Percentiles rank a stretch among this genome's conserved stretches.
Evolutionary conservation across 495 filamentous ascomycete genomes (phyloP).

Genomic region (Aspergillus steynii): DNA sequence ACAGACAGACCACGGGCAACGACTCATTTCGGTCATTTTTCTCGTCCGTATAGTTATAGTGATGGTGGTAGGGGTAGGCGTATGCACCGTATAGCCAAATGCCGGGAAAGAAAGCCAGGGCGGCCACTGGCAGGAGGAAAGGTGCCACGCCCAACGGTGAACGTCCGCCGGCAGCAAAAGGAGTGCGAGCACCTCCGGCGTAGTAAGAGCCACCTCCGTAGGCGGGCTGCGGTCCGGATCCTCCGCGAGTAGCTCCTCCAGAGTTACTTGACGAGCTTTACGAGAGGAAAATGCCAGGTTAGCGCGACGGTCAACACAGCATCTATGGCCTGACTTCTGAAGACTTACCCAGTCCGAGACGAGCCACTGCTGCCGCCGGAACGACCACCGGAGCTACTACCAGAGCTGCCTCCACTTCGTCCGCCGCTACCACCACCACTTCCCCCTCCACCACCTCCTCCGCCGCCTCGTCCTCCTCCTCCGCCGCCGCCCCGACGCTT

Average conservation of each 20-base stretch:
- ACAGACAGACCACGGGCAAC: slow-evolving; percentile 72
- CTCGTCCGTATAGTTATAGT: slow-evolving; percentile 52
- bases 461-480: slow-evolving; percentile 31
- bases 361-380: slow-evolving; percentile 20
- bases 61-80: slow-evolving; percentile 70
- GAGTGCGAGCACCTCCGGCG: slow-evolving; percentile 68
- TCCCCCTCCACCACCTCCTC: slow-evolving; percentile 28
- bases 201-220: slow-evolving; percentile 75
- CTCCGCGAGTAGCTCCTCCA: slow-evolving; percentile 65
- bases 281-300: not conserved
- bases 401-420: slow-evolving; percentile 25
- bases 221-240: slow-evolving; percentile 59
- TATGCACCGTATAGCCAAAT: slow-evolving; percentile 53
- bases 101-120: slow-evolving; percentile 61
- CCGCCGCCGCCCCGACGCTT: slow-evolving; percentile 53
- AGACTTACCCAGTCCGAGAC: slow-evolving; percentile 21
- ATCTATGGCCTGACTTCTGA: not conserved
- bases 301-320: not conserved
- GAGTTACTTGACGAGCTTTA: slow-evolving; percentile 38
- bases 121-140: slow-evolving; percentile 56
- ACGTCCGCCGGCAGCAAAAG: slow-evolving; percentile 62
- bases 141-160: slow-evolving; percentile 62
- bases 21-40: slow-evolving; percentile 60
- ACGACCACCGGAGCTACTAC: slow-evolving; percentile 9
- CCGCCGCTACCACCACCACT: slow-evolving; percentile 27